Base-by-base conservation (phyloP, 2,329 filamentous ascomycete genomes). In the Xylariales sp. region DNA sequence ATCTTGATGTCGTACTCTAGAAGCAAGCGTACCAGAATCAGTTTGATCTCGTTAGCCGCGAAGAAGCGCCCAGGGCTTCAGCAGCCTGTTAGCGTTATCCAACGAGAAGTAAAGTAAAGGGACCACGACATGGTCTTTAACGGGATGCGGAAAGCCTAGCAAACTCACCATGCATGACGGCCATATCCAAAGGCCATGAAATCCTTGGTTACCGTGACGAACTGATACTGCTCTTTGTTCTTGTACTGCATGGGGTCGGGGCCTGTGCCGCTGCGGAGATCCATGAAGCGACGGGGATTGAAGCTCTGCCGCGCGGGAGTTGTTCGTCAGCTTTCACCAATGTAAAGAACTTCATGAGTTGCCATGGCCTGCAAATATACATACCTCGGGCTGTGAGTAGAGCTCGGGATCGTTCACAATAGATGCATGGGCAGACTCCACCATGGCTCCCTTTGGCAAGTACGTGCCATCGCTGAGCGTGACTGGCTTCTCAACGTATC, bases 111-210 rank as follows among this genome's bases (percentile, higher is more conserved):
- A 30, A 8, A 30, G 16, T n/a, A 25, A 25, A n/a, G 23, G 23
- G 23, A 25, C 23, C 23, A 8, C 8, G 8, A 23, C 14, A 12
- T 16, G 29, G 12, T 18, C 13, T n/a, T 12, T 16, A 27, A 6
- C 8, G 17, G 18, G 17, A 12, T 13, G 6, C 5, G 20, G 19
- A 11, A 16, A n/a, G 15, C n/a, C 12, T 13, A n/a, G 29, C 41
- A n/a, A 42, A 37, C 37, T 31, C 23, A 41, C 32, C 51, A 50
- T 2, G 65, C 61, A 40, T 68, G 65, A 0, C 59, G 55, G 4
- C 66, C 66, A 39, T 62, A 64, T 2, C 65, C 65, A 37, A 66
- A 69, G 6, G 49, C 47, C 42, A 65, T 50, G 29, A 55, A 53
- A 29, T 51, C 51, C 30, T 55, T 47, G 14, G 47, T 57, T 15